These are phyloP conservation scores for Gossypium lobatum DNA, from an alignment of 441 rosid genomes.

Conservation along the genomic window DNA sequence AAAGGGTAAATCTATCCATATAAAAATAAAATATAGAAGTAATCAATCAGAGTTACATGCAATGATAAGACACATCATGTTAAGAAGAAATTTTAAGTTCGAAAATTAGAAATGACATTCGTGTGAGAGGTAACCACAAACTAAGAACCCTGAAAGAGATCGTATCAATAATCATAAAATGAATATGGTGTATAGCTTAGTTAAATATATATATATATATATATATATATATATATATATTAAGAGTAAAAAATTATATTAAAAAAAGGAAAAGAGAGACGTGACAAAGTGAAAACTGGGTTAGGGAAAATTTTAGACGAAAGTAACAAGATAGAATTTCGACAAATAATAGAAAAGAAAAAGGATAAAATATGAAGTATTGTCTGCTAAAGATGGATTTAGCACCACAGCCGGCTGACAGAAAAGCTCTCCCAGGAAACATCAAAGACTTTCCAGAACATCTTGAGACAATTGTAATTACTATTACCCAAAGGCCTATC, in stretches of 20 bases:
- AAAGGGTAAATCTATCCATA: too few relatives aligned
- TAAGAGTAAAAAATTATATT: background rate
- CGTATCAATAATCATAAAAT: too few relatives aligned
- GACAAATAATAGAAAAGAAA: conserved; percentile 10
- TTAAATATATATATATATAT: background rate
- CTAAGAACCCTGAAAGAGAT: accelerated
- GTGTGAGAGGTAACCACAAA: accelerated
- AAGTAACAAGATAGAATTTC: conserved; percentile 24
- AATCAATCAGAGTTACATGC: too few relatives aligned
- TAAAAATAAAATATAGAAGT: too few relatives aligned
- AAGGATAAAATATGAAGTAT: too few relatives aligned
- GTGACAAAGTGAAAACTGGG: background rate
- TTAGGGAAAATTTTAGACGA: conserved; percentile 11
- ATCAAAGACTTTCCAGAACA: conserved; percentile 27
- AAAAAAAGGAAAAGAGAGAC: background rate
- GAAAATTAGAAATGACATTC: background rate
- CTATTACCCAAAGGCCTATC: conserved; percentile 11
- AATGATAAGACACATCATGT: too few relatives aligned
- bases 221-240: too few relatives aligned
- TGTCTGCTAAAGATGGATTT: background rate
- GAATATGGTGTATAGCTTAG: background rate
- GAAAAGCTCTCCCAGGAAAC: conserved; percentile 17
- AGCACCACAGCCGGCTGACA: conserved; percentile 33
- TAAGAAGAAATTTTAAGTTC: too few relatives aligned
- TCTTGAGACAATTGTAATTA: background rate